phyloP scores from a whole-genome alignment of 2,329 filamentous ascomycete species.

The Paraconiothyrium brasiliense region DNA sequence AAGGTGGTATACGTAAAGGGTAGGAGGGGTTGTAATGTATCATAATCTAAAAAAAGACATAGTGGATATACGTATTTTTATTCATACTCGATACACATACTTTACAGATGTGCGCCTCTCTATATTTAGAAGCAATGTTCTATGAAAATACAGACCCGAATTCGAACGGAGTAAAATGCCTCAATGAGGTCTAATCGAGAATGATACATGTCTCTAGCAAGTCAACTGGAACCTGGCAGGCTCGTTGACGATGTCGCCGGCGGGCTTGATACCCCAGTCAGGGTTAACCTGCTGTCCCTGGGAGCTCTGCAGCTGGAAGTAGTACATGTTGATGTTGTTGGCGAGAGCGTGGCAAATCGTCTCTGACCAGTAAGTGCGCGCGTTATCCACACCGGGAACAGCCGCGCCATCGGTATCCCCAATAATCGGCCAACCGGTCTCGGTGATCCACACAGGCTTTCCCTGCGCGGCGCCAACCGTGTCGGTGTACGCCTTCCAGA shows the following conservation, averaged over 20 bases:
- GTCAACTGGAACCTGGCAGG: not conserved
- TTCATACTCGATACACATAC: not conserved
- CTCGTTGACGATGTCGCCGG: not conserved
- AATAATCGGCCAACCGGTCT: constrained; percentile 79
- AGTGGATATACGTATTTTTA: not conserved
- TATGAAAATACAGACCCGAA: not conserved
- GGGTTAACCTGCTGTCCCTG: not conserved
- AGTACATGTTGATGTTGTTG: constrained; percentile 6
- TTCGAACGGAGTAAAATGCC: too few relatives aligned
- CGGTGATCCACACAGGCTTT: constrained; percentile 84
- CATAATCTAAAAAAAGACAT: not conserved
- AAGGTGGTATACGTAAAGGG: not conserved
- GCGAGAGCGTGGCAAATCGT: not conserved
- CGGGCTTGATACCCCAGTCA: constrained; percentile 7
- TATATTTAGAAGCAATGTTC: not conserved
- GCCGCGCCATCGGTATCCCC: constrained; percentile 3
- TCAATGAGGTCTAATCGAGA: too few relatives aligned
- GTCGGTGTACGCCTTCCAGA: constrained; percentile 63
- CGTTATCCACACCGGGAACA: not conserved
- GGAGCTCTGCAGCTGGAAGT: constrained; percentile 13
- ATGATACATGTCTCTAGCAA: not conserved
- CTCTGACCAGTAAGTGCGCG: constrained; percentile 1
- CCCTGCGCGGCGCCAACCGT: constrained; percentile 40
- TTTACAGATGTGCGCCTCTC: not conserved
- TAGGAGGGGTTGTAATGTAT: not conserved